Evolutionary conservation across 1,284 basidiomycete genomes (phyloP).

Genomic region (Cryptococcus hybrid): DNA sequence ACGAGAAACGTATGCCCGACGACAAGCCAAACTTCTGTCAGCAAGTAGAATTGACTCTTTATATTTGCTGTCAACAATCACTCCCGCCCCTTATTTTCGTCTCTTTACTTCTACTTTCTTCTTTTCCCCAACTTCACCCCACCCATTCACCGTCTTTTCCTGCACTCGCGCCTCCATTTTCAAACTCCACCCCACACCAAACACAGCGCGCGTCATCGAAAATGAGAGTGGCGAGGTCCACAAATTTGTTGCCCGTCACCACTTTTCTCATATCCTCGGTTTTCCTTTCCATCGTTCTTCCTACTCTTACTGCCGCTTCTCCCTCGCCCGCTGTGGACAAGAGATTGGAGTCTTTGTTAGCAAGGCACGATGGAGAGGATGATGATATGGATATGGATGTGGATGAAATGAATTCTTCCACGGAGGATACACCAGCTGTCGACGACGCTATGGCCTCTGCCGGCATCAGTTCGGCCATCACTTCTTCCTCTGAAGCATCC

Average conservation of each 20-base stretch:
- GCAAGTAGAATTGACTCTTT: too few species aligned
- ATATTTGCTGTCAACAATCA: too few species aligned
- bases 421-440: background rate
- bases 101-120: too few species aligned
- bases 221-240: background rate
- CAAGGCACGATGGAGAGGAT: slow-evolving; percentile 10
- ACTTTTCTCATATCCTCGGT: slow-evolving; percentile 17
- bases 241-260: slow-evolving; percentile 16
- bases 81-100: too few species aligned
- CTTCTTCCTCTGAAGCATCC: background rate
- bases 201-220: background rate
- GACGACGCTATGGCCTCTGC: background rate
- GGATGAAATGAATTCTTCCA: slow-evolving; percentile 1
- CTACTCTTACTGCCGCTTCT: slow-evolving; percentile 5
- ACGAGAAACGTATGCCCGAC: too few species aligned
- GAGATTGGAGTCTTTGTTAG: background rate
- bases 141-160: too few species aligned
- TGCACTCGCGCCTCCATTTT: too few species aligned
- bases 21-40: too few species aligned
- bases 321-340: background rate
- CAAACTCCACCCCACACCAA: too few species aligned
- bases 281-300: slow-evolving; percentile 10
- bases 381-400: slow-evolving; percentile 9
- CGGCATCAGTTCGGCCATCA: background rate
- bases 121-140: too few species aligned